A percentile compares a stretch with the other conserved stretches of the same genome.
Evolutionary conservation across 352 stramenopile species (phyloP).

Genomic region (Phytophthora brassicae): DNA sequence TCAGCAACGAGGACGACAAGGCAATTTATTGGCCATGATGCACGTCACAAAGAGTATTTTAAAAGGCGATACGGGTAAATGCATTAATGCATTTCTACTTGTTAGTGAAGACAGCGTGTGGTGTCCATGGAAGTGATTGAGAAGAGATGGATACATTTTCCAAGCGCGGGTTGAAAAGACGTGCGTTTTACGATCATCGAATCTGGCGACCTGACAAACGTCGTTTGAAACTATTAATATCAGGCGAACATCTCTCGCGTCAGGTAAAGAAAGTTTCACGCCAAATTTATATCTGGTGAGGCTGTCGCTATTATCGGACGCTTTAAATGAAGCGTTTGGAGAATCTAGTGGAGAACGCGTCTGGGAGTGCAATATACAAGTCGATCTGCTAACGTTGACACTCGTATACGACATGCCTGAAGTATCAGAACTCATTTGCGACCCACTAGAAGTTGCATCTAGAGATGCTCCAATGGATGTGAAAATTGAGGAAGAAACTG

Average conservation of each 20-base stretch:
- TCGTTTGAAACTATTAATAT: not conserved
- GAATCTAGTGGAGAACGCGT: too few relatives aligned
- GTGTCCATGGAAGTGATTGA: not conserved
- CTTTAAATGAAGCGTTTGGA: conserved; percentile 7
- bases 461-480: not conserved
- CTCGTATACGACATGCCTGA: not conserved
- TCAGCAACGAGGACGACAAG: not conserved
- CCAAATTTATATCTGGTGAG: not conserved
- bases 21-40: too few relatives aligned
- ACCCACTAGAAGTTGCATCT: not conserved
- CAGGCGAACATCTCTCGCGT: conserved; percentile 1
- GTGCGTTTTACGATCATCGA: not conserved
- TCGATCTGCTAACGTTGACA: not conserved
- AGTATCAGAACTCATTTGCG: conserved; percentile 1
- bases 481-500: not conserved
- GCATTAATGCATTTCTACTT: too few relatives aligned
- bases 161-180: not conserved
- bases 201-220: too few relatives aligned
- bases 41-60: too few relatives aligned
- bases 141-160: not conserved
- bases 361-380: too few relatives aligned
- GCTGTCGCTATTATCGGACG: conserved; percentile 21
- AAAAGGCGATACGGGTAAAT: too few relatives aligned
- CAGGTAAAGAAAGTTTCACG: too few relatives aligned
- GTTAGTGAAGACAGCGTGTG: not conserved